Conservation (phyloP, 345 rosid genomes). For the Linum tenue region DNA sequence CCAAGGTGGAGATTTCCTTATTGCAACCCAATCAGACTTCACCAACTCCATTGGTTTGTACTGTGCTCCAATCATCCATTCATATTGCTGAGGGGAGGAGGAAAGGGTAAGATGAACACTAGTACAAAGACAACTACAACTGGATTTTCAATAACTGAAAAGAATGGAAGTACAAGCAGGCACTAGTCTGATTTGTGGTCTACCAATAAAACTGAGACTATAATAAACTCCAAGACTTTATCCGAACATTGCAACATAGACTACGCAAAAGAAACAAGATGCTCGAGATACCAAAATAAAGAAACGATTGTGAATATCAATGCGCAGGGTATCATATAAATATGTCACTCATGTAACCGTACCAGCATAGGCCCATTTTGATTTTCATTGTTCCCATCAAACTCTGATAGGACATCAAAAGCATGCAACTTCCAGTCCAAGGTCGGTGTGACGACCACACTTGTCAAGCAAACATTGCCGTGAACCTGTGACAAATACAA, state of each 20-base stretch:
- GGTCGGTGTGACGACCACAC: constrained; percentile 91
- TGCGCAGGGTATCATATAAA: neutral
- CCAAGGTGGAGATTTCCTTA: constrained; percentile 96
- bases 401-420: constrained; percentile 88
- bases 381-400: constrained; percentile 74
- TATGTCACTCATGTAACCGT: constrained; percentile 11
- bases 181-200: neutral
- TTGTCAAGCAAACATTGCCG: constrained; percentile 86
- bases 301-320: neutral
- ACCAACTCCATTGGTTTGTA: constrained; percentile 85
- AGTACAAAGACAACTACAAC: neutral
- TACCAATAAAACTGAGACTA: neutral
- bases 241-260: neutral
- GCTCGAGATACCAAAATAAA: neutral
- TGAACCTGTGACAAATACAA: constrained; percentile 56
- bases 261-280: neutral
- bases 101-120: neutral
- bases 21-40: constrained; percentile 83
- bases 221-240: neutral
- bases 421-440: constrained; percentile 99
- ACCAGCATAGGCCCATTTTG: constrained; percentile 97
- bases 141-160: neutral
- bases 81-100: constrained; percentile 54
- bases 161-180: neutral
- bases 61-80: constrained; percentile 90